Evolutionary conservation across 495 filamentous ascomycete species (phyloP).

Genomic region (Xeromyces bisporus): DNA sequence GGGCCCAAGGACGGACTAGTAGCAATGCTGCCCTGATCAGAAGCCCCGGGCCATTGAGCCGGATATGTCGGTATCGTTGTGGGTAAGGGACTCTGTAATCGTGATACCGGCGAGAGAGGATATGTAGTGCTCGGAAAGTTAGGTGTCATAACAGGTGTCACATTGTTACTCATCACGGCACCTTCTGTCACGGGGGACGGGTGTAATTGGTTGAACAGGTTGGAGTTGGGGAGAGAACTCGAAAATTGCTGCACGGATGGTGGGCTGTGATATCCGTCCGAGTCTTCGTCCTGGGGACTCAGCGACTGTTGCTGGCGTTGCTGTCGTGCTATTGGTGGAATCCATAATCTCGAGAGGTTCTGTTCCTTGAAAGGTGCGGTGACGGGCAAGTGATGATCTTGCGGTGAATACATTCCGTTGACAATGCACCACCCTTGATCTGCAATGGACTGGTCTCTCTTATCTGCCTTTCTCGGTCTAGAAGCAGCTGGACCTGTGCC

Average conservation of each 20-base stretch:
- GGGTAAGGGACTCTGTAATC: slow-evolving; percentile 9
- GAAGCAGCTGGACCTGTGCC: slow-evolving; percentile 8
- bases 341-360: slow-evolving; percentile 7
- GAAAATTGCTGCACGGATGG: slow-evolving; percentile 5
- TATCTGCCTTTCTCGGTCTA: slow-evolving; percentile 3
- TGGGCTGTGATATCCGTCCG: slow-evolving; percentile 8
- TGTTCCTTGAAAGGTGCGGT: slow-evolving; percentile 6
- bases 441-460: slow-evolving; percentile 1
- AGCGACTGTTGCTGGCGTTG: slow-evolving; percentile 15
- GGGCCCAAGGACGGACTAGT: slow-evolving; percentile 6
- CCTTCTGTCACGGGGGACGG: slow-evolving; percentile 10
- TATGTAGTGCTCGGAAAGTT: slow-evolving; percentile 8
- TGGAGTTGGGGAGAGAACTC: slow-evolving; percentile 10
- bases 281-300: slow-evolving; percentile 10
- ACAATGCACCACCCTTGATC: slow-evolving; percentile 10
- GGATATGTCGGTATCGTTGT: slow-evolving; percentile 8
- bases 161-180: slow-evolving; percentile 6
- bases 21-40: slow-evolving; percentile 6
- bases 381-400: slow-evolving; percentile 5
- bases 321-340: slow-evolving; percentile 5
- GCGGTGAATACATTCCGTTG: slow-evolving; percentile 6
- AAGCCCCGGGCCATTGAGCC: slow-evolving; percentile 5
- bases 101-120: slow-evolving; percentile 14
- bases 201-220: slow-evolving; percentile 15
- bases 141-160: slow-evolving; percentile 9